These are phyloP conservation scores for Fusarium bactridioides DNA, from an alignment of 2,329 filamentous ascomycete species.

Conservation along the genomic window DNA sequence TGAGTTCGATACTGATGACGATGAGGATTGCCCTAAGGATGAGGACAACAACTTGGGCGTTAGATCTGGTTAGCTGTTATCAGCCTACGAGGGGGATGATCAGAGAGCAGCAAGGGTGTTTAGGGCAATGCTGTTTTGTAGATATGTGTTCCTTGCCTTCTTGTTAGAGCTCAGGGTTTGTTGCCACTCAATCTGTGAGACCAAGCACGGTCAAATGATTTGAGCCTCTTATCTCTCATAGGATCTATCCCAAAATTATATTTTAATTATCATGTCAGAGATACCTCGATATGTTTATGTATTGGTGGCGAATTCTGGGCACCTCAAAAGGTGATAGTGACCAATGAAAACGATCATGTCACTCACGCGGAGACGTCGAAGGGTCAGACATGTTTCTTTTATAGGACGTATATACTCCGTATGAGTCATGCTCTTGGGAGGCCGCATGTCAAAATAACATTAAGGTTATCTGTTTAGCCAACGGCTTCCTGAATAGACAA, in stretches of 20 bases:
- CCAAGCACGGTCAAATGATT: too few species aligned
- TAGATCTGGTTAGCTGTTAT: not conserved
- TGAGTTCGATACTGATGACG: conserved; percentile 12
- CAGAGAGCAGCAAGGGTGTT: not conserved
- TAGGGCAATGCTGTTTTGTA: not conserved
- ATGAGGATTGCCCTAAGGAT: not conserved
- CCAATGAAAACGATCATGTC: too few species aligned
- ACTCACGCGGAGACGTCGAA: not conserved
- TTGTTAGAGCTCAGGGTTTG: too few species aligned
- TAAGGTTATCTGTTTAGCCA: not conserved
- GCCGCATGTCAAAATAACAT: too few species aligned
- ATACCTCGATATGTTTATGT: not conserved
- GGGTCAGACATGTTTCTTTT: not conserved
- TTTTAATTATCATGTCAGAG: not conserved
- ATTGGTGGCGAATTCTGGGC: not conserved
- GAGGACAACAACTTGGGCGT: not conserved
- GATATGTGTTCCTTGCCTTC: not conserved
- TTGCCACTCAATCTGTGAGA: not conserved
- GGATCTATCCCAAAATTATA: not conserved
- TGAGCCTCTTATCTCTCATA: not conserved
- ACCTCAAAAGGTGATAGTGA: too few species aligned
- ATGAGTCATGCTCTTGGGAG: not conserved
- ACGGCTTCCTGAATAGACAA: not conserved
- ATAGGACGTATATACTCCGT: not conserved
- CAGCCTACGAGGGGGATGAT: rapidly evolving